Conservation (phyloP, 352 stramenopile genomes). For the Phytophthora nicotianae region DNA sequence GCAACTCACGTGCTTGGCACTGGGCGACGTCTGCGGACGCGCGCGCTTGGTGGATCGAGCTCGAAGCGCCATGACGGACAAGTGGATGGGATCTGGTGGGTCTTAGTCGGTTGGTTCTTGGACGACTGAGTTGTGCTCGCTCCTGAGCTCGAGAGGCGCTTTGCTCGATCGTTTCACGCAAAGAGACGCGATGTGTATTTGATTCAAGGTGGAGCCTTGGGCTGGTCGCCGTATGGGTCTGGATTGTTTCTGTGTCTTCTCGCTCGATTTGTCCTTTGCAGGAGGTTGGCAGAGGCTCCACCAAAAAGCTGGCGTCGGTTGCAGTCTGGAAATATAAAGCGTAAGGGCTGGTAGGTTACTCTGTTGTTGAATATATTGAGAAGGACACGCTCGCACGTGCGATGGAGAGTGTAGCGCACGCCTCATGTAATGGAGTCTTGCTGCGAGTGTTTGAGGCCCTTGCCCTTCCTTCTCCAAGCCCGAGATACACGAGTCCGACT, state of each 20-base stretch:
- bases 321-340: slow-evolving; percentile 2
- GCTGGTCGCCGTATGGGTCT: slow-evolving; percentile 24
- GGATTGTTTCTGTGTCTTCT: slow-evolving; percentile 40
- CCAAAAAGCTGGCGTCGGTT: slow-evolving; percentile 2
- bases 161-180: slow-evolving; percentile 34
- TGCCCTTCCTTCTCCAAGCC: slow-evolving; percentile 21
- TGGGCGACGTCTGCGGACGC: slow-evolving; percentile 27
- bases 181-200: slow-evolving; percentile 40
- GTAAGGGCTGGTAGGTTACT: background rate
- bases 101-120: slow-evolving; percentile 7
- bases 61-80: slow-evolving; percentile 28
- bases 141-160: slow-evolving; percentile 1
- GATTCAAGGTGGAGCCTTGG: slow-evolving; percentile 19
- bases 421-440: background rate
- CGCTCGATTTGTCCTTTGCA: slow-evolving; percentile 30
- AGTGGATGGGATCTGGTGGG: slow-evolving; percentile 1
- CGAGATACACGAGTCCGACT: slow-evolving; percentile 20
- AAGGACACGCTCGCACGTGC: slow-evolving; percentile 20
- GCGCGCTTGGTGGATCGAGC: slow-evolving; percentile 27
- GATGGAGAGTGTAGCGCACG: background rate
- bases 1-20: slow-evolving; percentile 20
- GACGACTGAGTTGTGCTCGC: slow-evolving; percentile 8
- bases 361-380: background rate
- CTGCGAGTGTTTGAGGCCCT: slow-evolving; percentile 8
- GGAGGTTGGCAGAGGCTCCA: slow-evolving; percentile 12